These are phyloP conservation scores for Mycosarcoma mackinlayi DNA, from an alignment of 1,284 basidiomycete species.

Conservation along the genomic window DNA sequence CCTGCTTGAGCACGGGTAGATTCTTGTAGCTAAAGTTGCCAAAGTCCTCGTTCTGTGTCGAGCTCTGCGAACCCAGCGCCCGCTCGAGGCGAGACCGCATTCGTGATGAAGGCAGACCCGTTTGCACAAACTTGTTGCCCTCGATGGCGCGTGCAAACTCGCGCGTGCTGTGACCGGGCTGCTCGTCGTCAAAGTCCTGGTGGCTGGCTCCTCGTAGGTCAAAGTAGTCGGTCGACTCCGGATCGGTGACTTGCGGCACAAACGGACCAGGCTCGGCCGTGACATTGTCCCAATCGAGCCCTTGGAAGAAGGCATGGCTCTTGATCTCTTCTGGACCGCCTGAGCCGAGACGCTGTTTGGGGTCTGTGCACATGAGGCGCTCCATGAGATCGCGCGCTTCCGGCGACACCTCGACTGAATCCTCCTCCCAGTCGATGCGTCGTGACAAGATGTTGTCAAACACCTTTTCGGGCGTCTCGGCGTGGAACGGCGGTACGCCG, in stretches of 20 bases:
- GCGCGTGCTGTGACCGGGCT: constrained; percentile 57
- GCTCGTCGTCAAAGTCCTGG: constrained; percentile 87
- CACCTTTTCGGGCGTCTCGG: constrained; percentile 93
- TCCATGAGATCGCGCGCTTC: constrained; percentile 93
- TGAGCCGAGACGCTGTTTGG: constrained; percentile 82
- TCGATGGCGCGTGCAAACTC: constrained; percentile 57
- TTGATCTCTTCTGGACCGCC: constrained; percentile 93
- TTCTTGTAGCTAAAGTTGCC: constrained; percentile 99
- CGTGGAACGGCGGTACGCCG: constrained; percentile 96
- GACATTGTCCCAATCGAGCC: constrained; percentile 92
- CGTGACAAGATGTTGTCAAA: constrained; percentile 99
- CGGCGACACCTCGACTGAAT: constrained; percentile 85
- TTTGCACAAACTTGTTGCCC: constrained; percentile 48
- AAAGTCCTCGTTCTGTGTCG: constrained; percentile 79
- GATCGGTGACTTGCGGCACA: constrained; percentile 92
- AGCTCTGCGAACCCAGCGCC: constrained; percentile 23
- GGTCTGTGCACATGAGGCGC: constrained; percentile 84
- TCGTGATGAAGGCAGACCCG: constrained; percentile 69
- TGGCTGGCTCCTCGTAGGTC: constrained; percentile 91
- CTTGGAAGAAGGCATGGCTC: constrained; percentile 87
- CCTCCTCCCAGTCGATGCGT: constrained; percentile 94
- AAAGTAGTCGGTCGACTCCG: constrained; percentile 99
- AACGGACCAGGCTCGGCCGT: constrained; percentile 90
- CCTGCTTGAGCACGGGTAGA: constrained; percentile 92
- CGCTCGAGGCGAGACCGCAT: constrained; percentile 43